Conservation (phyloP, 2,329 filamentous ascomycete species). For the Penicillium sp. region DNA sequence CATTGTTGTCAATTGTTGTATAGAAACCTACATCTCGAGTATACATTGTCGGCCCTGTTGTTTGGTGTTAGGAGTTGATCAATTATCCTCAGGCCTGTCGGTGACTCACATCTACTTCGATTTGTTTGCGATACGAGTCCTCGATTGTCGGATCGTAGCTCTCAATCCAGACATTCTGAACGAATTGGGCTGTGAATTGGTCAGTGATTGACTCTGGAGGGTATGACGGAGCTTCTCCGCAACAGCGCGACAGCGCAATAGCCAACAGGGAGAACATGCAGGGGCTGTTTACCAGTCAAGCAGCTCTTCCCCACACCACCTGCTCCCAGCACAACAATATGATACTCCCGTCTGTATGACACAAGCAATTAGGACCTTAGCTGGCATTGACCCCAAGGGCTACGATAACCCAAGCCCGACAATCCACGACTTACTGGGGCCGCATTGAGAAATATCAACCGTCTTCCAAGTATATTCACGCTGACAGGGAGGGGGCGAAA, state of each 20-base stretch:
- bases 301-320: conserved; percentile 93
- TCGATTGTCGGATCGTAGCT: conserved; percentile 88
- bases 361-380: no score
- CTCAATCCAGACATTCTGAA: conserved; percentile 94
- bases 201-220: conserved; percentile 20
- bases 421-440: conserved; percentile 43
- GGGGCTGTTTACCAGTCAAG: conserved; percentile 70
- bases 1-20: not conserved
- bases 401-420: not conserved
- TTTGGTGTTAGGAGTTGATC: not conserved
- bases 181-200: conserved; percentile 74
- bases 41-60: conserved; percentile 81
- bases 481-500: not conserved
- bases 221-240: not conserved
- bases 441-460: conserved; percentile 37
- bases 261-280: not conserved
- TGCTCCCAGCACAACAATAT: conserved; percentile 81
- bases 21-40: conserved; percentile 75
- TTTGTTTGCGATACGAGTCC: conserved; percentile 85
- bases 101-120: conserved; percentile 81
- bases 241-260: not conserved
- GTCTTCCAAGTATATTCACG: not conserved
- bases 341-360: conserved; percentile 70
- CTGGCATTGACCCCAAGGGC: not conserved
- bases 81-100: conserved; percentile 1